Evolutionary conservation across 73 alveolate species (phyloP), one percentile per base, ranked within the genome.

Genomic region (Paraurostyla sp.): DNA sequence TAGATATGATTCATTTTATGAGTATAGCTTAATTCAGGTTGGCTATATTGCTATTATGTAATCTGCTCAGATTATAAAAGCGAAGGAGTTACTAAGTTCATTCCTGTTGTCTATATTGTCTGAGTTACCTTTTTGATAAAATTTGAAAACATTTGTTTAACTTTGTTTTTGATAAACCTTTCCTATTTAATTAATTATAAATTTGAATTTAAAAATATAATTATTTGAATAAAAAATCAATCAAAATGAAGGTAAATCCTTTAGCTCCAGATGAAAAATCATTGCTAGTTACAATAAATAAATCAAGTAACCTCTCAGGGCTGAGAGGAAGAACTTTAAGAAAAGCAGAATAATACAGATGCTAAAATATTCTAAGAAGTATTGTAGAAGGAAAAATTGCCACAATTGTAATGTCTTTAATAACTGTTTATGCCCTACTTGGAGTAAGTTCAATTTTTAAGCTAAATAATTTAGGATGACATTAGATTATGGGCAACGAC

Each of bases 301-400:
- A 40, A 78, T 3, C 76, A 29, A 30, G 50, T 78, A 32, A 29
- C 23, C 32, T 62, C 23, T 40, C 76, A 13, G 78, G 78, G 4
- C 78, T 54, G 0, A 32, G 89, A 52, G 65, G 78, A 0, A n/a
- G 89, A 29, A 78, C 76, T 20, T 36, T 78, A 57, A 49, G 78
- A 38, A 52, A 59, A 54, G 32, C 30, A 51, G 92, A 89, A n/a
- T 57, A 43, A 9, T 38, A 41, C 13, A 88, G 42, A 60, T 68
- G 86, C 71, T 30, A 88, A 38, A 60, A 62, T 30, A 63, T 45
- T 0, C 76, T 92, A 0, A 62, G 68, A 42, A 71, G 75, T 45
- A 71, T 90, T 2, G 89, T 84, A 13, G 97, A 92, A 30, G 97
- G 97, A 33, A 92, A 92, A 48, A 59, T 59, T 1, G 93, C 88